Base-by-base conservation (phyloP, 2,329 filamentous ascomycete species). In the Apiospora aurea region DNA sequence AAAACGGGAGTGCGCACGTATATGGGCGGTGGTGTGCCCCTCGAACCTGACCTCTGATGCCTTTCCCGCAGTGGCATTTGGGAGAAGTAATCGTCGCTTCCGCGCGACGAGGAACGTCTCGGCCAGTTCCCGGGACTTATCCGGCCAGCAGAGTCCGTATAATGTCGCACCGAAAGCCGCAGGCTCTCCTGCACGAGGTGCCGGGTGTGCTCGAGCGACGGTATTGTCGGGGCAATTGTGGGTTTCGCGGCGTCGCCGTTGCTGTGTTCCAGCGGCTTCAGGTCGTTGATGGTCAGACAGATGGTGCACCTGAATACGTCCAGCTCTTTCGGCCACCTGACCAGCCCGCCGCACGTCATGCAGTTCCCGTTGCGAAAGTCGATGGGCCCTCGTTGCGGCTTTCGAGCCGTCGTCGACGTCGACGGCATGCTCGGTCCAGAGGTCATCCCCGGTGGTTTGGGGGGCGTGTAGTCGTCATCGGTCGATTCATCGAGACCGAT, bases 201-300 rank as follows among this genome's bases (percentile, higher is more conserved):
- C 75, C 83, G 87, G 13, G 91, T 92, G 74, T 87, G 85, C 68
- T 90, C 87, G 41, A 91, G 76, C 7, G 91, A 92, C 72, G 94
- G 81, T 0, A 80, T 77, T 47, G 70, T 44, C 14, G 49, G 69
- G n/a, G 24, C 57, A 26, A 26, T 47, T 10, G 26, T 14, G 24
- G 64, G 26, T 21, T 46, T 46, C 38, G 47, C 67, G 26, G 68
- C 46, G 29, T 70, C 69, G 24, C 70, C 68, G 5, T 46, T 21
- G 47, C 26, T 68, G 26, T 68, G 61, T n/a, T 68, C 51, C 41
- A 74, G 70, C 1, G 87, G 86, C 73, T 88, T 86, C 70, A 97
- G 81, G 79, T 97, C 94, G 79, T 97, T 97, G 79, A 97, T 91
- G 24, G 93, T 96, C 77, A 93, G 84, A 81, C 95, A 97, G 71